Evolutionary conservation across 768 basidiomycete genomes (phyloP).

Genomic region (Boletales sp.): DNA sequence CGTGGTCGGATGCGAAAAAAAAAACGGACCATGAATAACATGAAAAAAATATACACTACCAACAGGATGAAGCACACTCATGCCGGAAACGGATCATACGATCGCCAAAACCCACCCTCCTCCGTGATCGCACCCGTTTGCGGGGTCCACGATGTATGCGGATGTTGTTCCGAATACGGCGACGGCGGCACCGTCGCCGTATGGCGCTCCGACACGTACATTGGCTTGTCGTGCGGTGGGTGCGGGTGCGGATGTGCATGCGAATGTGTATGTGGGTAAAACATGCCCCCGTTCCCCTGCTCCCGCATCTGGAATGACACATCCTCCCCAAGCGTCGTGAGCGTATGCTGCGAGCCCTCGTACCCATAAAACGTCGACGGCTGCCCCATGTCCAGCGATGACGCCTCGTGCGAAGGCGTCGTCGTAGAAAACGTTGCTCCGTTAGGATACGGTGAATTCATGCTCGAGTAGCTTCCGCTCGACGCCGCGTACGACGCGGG

Average conservation of each 20-base stretch:
- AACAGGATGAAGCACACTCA: constrained; percentile 4
- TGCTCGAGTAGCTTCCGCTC: constrained; percentile 21
- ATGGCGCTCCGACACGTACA: constrained; percentile 25
- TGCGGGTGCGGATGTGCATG: too few relatives aligned
- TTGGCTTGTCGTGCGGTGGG: constrained; percentile 18
- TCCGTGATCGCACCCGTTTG: constrained; percentile 14
- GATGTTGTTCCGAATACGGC: constrained; percentile 17
- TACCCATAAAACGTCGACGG: constrained; percentile 19
- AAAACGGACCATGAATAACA: too few relatives aligned
- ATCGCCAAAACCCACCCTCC: constrained; percentile 21
- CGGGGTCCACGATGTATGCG: constrained; percentile 20
- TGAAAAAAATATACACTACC: too few relatives aligned
- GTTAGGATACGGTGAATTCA: constrained; percentile 25
- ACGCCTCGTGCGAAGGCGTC: constrained; percentile 21
- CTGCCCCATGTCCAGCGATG: constrained; percentile 19
- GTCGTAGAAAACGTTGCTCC: constrained; percentile 9
- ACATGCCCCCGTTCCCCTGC: constrained; percentile 10
- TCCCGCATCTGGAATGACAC: constrained; percentile 17
- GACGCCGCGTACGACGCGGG: constrained; percentile 24
- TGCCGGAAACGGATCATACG: constrained; percentile 23
- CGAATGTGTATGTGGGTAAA: constrained; percentile 3
- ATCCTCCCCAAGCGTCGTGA: constrained; percentile 21
- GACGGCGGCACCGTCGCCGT: constrained; percentile 13
- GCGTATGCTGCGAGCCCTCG: constrained; percentile 12
- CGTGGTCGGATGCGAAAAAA: too few relatives aligned